These are phyloP conservation scores for Cenchrus purpureus DNA, from an alignment of 176 grass and related monocot species.

Conservation along the genomic window DNA sequence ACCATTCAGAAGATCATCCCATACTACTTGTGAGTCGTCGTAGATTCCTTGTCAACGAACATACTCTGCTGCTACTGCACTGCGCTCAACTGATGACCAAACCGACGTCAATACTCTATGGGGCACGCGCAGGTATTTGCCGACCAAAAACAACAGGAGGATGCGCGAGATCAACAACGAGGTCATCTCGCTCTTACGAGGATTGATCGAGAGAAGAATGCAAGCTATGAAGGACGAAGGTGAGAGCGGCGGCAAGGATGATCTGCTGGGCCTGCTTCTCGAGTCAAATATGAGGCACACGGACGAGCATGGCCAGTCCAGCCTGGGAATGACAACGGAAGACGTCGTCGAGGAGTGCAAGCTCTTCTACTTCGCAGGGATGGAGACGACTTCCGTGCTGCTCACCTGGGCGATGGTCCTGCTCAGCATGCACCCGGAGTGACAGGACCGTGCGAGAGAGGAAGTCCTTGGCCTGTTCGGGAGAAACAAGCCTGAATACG, in stretches of 20 bases:
- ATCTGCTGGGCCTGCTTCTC: constrained; percentile 43
- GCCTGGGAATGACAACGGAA: constrained; percentile 34
- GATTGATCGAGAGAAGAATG: constrained; percentile 39
- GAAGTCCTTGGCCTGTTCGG: constrained; percentile 50
- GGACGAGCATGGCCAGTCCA: constrained; percentile 27
- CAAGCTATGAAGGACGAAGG: constrained; percentile 18
- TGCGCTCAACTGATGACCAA: no score
- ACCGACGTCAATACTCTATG: background rate
- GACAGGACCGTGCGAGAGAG: constrained; percentile 49
- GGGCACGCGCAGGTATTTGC: constrained; percentile 24
- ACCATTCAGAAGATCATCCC: constrained; percentile 38
- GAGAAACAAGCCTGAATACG: constrained; percentile 37
- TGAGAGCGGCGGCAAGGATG: background rate
- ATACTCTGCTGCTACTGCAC: background rate
- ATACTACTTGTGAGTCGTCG: constrained; percentile 30
- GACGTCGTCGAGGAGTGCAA: constrained; percentile 63
- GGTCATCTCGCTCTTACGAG: constrained; percentile 23
- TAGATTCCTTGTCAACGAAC: background rate
- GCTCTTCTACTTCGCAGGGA: constrained; percentile 61
- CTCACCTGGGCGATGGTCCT: constrained; percentile 57
- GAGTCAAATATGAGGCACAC: constrained; percentile 40
- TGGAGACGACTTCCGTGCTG: constrained; percentile 58
- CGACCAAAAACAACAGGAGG: constrained; percentile 41
- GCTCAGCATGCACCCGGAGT: constrained; percentile 56
- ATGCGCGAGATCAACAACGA: constrained; percentile 38